A percentile compares a stretch with the other conserved stretches of the same genome.
These are phyloP conservation scores for Limonium bicolor DNA, from an alignment of 148 eudicot genomes.

Conservation along the genomic window DNA sequence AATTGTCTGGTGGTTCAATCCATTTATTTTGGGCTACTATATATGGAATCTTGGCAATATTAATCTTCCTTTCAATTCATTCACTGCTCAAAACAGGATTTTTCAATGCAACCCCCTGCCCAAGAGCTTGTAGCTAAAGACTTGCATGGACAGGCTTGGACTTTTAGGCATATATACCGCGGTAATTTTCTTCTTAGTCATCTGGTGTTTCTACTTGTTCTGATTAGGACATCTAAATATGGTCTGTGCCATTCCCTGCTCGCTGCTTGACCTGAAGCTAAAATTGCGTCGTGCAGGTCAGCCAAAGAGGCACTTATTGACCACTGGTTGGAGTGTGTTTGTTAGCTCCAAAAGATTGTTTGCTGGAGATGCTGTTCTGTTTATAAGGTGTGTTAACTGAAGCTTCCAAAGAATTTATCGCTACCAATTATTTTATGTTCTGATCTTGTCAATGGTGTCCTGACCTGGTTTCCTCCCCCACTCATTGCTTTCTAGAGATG, in stretches of 20 bases:
- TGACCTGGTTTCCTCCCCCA: no score
- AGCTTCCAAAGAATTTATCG: neutral
- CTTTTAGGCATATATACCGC: slow-evolving; percentile 86
- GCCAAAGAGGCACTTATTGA: slow-evolving; percentile 90
- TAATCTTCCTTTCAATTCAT: slow-evolving; percentile 19
- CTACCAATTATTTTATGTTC: neutral
- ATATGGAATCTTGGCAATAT: no score
- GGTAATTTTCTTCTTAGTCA: slow-evolving; percentile 21
- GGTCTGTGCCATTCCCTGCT: neutral
- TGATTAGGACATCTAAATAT: neutral
- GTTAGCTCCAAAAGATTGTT: slow-evolving; percentile 81
- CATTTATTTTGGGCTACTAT: neutral
- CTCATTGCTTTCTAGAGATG: slow-evolving; percentile 58
- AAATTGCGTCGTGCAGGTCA: slow-evolving; percentile 46
- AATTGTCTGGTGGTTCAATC: neutral
- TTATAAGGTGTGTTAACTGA: slow-evolving; percentile 49
- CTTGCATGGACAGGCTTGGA: slow-evolving; percentile 91
- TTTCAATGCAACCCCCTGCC: slow-evolving; percentile 95
- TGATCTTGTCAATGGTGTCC: neutral
- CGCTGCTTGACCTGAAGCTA: neutral
- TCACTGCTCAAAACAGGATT: slow-evolving; percentile 44
- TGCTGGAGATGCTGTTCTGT: slow-evolving; percentile 94
- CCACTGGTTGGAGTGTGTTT: slow-evolving; percentile 97
- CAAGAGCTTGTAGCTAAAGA: slow-evolving; percentile 92
- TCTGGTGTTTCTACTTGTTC: neutral